Conservation (phyloP, 1,284 basidiomycete species). For the Vanrija sp. region DNA sequence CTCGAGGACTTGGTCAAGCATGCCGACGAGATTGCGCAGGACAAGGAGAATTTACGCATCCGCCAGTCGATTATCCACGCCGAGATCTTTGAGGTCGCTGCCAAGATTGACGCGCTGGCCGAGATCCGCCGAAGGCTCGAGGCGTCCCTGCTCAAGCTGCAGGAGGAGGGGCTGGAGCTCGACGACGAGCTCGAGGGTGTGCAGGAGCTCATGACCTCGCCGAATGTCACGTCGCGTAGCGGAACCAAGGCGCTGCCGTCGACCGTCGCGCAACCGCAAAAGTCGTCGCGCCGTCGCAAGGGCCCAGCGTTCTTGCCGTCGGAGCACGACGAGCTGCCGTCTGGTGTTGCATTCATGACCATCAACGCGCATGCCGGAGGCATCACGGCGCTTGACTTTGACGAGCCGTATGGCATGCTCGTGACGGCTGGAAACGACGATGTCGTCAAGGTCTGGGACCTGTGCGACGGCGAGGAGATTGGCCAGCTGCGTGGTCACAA, state of each 20-base stretch:
- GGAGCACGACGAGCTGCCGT: slow-evolving; percentile 93
- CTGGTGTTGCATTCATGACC: slow-evolving; percentile 95
- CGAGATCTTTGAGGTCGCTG: slow-evolving; percentile 80
- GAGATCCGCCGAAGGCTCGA: slow-evolving; percentile 75
- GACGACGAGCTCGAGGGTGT: slow-evolving; percentile 91
- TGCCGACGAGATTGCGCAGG: slow-evolving; percentile 73
- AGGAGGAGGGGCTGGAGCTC: slow-evolving; percentile 92
- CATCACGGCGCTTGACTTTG: slow-evolving; percentile 87
- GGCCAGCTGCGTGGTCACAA: slow-evolving; percentile 74
- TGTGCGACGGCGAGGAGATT: slow-evolving; percentile 64
- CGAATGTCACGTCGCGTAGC: slow-evolving; percentile 37
- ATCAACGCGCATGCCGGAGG: slow-evolving; percentile 74
- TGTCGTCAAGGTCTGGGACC: slow-evolving; percentile 57
- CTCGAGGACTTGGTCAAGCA: slow-evolving; percentile 77
- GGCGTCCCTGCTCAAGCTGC: slow-evolving; percentile 74
- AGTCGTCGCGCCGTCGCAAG: slow-evolving; percentile 44
- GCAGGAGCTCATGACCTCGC: slow-evolving; percentile 69
- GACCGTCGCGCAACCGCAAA: slow-evolving; percentile 10
- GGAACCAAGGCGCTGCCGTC: slow-evolving; percentile 39
- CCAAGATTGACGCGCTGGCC: slow-evolving; percentile 82
- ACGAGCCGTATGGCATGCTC: slow-evolving; percentile 91
- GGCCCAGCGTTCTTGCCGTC: slow-evolving; percentile 94
- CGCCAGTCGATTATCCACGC: slow-evolving; percentile 74
- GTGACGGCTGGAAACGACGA: slow-evolving; percentile 72
- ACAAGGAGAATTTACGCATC: slow-evolving; percentile 85